A percentile compares a stretch with the other conserved stretches of the same genome.
Conservation (phyloP, 164 flowering plant species). For the Cinnamomum micranthum region DNA sequence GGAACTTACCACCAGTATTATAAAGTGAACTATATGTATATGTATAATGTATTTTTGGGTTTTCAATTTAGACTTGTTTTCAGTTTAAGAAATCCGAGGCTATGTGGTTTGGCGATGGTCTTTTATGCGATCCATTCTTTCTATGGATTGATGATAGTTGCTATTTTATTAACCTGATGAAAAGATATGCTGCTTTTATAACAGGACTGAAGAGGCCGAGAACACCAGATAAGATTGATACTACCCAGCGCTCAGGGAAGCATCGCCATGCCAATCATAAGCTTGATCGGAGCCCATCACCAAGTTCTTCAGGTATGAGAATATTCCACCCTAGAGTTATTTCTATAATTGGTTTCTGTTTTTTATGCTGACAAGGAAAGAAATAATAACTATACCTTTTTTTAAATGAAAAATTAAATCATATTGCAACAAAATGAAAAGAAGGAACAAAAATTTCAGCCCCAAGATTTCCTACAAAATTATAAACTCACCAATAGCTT, state of each 20-base stretch:
- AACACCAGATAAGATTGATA: not conserved
- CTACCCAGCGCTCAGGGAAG: not conserved
- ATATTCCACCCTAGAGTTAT: not conserved
- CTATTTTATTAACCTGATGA: not conserved
- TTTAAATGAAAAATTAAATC: not conserved
- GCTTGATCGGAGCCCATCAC: not conserved
- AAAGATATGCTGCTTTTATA: not conserved
- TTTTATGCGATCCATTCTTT: not conserved
- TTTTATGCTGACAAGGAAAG: not conserved
- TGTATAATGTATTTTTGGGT: too few relatives aligned
- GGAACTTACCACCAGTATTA: too few relatives aligned
- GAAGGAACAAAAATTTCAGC: not conserved
- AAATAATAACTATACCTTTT: not conserved
- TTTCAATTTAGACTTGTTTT: too few relatives aligned
- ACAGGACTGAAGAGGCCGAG: conserved; percentile 6
- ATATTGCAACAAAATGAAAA: too few relatives aligned
- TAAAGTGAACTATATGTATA: too few relatives aligned
- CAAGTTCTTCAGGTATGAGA: conserved; percentile 6
- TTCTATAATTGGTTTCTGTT: not conserved
- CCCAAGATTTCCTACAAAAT: not conserved
- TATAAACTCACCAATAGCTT: not conserved
- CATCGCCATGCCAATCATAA: not conserved
- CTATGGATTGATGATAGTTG: not conserved
- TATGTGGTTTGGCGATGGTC: not conserved
- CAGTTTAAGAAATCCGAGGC: not conserved